These are phyloP conservation scores for Tetrahymena malaccensis DNA, from an alignment of 73 alveolate genomes.

Conservation along the genomic window DNA sequence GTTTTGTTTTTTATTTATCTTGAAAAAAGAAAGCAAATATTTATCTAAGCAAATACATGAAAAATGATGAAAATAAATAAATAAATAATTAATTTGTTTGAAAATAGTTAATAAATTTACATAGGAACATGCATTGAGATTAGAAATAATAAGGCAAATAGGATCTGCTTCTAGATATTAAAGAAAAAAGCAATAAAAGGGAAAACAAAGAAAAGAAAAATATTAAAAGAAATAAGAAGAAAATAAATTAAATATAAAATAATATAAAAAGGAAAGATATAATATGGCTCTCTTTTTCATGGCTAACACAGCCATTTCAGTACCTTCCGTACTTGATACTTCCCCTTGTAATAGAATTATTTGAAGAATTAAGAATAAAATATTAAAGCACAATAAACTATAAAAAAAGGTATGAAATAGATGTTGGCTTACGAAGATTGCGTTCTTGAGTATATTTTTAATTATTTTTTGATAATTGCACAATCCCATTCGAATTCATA, in stretches of 20 bases:
- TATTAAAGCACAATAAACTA: not conserved
- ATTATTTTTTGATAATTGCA: conserved; percentile 5
- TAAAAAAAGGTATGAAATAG: conserved; percentile 53
- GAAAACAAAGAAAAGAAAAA: not conserved
- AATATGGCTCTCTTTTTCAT: not conserved
- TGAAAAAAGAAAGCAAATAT: not conserved
- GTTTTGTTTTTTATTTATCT: too few relatives aligned
- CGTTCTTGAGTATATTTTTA: conserved; percentile 55
- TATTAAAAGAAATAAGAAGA: not conserved
- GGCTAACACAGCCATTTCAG: conserved; percentile 2
- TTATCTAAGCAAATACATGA: not conserved
- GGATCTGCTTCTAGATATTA: not conserved
- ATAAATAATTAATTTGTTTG: not conserved
- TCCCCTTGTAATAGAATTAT: not conserved
- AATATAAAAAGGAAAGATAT: not conserved
- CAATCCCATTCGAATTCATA: not conserved
- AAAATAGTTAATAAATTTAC: not conserved
- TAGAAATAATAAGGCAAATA: not conserved
- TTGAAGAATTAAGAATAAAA: not conserved
- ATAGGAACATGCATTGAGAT: not conserved
- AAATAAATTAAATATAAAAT: not conserved
- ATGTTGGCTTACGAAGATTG: conserved; percentile 85
- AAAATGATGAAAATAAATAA: not conserved
- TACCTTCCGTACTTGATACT: not conserved
- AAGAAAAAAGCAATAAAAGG: not conserved